phyloP scores from a whole-genome alignment of 1,139 yeast genomes.

The Blastobotrys raffinosifermentans region DNA sequence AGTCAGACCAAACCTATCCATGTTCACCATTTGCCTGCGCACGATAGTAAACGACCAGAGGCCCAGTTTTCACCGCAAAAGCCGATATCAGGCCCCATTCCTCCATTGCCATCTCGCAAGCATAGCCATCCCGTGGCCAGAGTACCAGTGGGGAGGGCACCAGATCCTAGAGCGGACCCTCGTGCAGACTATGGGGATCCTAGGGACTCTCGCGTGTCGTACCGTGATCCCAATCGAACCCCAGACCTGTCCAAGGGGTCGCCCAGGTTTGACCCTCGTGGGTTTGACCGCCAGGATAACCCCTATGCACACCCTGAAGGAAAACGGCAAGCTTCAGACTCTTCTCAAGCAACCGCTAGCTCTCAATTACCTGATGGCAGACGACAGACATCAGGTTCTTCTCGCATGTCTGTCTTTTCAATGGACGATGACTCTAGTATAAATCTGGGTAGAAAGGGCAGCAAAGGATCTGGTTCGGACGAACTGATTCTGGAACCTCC shows the following conservation, averaged over 20 bases:
- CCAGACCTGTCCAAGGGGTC: background rate
- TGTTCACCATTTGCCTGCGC: conserved; percentile 24
- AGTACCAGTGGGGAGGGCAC: background rate
- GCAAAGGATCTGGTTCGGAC: conserved; percentile 16
- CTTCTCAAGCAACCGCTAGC: conserved; percentile 5
- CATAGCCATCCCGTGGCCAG: conserved; percentile 10
- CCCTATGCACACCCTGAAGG: background rate
- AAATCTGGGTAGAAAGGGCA: conserved; percentile 15
- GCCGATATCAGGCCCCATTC: conserved; percentile 26
- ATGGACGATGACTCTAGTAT: conserved; percentile 17
- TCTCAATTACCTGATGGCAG: conserved; percentile 1
- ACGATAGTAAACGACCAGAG: conserved; percentile 9
- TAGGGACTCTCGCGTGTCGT: conserved; percentile 5
- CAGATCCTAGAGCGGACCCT: conserved; percentile 3
- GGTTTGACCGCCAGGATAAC: background rate
- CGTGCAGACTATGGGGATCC: background rate
- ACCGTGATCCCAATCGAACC: conserved; percentile 11
- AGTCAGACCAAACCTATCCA: conserved; percentile 24
- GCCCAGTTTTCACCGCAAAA: conserved; percentile 19
- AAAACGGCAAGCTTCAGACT: conserved; percentile 3
- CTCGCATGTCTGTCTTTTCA: conserved; percentile 13
- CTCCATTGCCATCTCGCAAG: conserved; percentile 23
- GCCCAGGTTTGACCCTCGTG: background rate
- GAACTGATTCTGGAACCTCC: conserved; percentile 30
- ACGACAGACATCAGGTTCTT: conserved; percentile 11